Evolutionary conservation across 2,329 filamentous ascomycete species (phyloP), one percentile per base, ranked within the genome.

Genomic region (Cladophialophora immunda): DNA sequence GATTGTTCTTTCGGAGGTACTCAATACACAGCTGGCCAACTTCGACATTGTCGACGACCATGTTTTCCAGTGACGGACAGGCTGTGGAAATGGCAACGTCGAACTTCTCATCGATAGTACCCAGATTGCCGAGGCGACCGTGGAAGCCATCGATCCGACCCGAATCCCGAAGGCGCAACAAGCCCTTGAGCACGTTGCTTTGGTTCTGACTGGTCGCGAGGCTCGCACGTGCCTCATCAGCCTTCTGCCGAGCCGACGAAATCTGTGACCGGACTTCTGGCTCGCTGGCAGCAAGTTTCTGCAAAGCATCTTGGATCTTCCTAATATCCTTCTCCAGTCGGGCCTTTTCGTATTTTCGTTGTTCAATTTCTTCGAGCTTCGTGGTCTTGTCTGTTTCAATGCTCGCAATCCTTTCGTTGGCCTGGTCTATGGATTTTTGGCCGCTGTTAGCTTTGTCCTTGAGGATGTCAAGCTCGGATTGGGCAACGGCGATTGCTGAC

Each of bases 71-170:
- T 2, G 91, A 87, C 54, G 92, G 90, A 73, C 95, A 98, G 11
- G 95, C 96, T 0, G 95, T 99, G 0, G 96, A 99, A 68, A 99
- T 97, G n/a, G 95, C 95, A 52, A 99, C 89, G 75, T 99, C 95
- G 78, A 97, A 99, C 79, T 92, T 92, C 76, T 92, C 86, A 74
- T 99, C 94, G 72, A 99, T 99, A 0, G 92, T 90, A 52, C 95
- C 95, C 0, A 99, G 86, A 73, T 98, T 97, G 9, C 95, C 96
- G 3, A 99, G 88, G 34, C 95, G 90, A 29, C 95, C 95, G 75
- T 99, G 93, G 80, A 99, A 99, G 1, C 96, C 95, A 75, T 97
- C 94, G 70, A 99, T 97, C 77, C 95, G 91, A 13, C 95, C 95
- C 25, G 95, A 97, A 75, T 98, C 95, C 75, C 93, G 95, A 80